These are phyloP conservation scores for Fusarium proliferatum DNA, from an alignment of 2,329 filamentous ascomycete species.

Conservation along the genomic window DNA sequence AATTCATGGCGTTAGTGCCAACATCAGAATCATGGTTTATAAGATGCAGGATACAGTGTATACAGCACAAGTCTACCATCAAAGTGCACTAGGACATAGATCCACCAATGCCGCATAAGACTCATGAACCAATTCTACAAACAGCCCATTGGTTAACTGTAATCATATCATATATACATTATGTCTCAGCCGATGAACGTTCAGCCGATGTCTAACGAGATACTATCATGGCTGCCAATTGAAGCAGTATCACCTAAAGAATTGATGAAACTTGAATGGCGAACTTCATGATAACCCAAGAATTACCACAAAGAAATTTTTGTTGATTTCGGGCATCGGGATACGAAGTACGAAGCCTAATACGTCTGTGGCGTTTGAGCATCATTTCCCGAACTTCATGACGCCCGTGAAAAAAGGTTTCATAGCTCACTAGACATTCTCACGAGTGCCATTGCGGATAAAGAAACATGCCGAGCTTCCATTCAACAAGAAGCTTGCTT, in stretches of 20 bases:
- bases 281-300: too few relatives aligned
- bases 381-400: not conserved
- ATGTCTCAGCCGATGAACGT: too few relatives aligned
- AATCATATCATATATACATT: not conserved
- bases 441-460: not conserved
- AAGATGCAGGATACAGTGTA: not conserved
- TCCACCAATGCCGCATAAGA: too few relatives aligned
- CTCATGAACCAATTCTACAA: too few relatives aligned
- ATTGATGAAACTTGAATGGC: too few relatives aligned
- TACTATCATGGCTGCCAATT: not conserved
- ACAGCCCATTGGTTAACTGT: too few relatives aligned
- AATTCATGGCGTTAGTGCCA: rapidly evolving
- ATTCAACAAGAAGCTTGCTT: too few relatives aligned
- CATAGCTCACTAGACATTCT: not conserved
- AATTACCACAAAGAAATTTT: rapidly evolving
- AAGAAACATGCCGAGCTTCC: not conserved
- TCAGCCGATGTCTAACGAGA: not conserved
- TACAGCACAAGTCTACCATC: not conserved
- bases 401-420: not conserved
- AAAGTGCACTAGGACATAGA: too few relatives aligned
- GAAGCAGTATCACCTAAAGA: not conserved
- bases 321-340: rapidly evolving
- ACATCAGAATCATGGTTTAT: not conserved
- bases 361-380: not conserved
- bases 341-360: not conserved